Evolutionary conservation across 208 protist genomes (phyloP).

Genomic region (Wallacemonas rigidus): DNA sequence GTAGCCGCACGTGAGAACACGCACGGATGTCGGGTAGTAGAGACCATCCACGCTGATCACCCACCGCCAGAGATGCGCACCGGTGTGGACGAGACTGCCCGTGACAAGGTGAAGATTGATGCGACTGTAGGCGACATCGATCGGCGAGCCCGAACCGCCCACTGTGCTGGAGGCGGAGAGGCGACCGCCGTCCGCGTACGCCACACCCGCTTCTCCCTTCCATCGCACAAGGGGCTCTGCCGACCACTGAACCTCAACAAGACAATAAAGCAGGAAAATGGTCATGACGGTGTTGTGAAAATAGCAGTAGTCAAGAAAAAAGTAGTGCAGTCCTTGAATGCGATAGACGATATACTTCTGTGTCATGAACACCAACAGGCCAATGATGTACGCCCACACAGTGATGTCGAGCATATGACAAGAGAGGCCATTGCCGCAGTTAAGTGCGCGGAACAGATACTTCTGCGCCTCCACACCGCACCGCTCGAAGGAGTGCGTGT

Average conservation of each 20-base stretch:
- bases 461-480: conserved; percentile 4
- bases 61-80: conserved; percentile 7
- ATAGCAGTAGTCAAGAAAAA: conserved; percentile 78
- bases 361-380: conserved; percentile 49
- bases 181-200: background rate
- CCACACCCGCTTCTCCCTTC: conserved; percentile 17
- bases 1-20: conserved; percentile 47
- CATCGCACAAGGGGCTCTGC: conserved; percentile 50
- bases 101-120: background rate
- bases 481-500: conserved; percentile 5
- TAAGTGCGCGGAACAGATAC: conserved; percentile 31
- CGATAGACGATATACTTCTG: conserved; percentile 65
- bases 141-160: background rate
- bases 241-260: conserved; percentile 59
- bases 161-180: background rate
- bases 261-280: conserved; percentile 53
- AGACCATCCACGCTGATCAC: conserved; percentile 32
- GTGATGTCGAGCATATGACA: conserved; percentile 70
- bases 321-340: conserved; percentile 63
- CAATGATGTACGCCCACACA: conserved; percentile 66
- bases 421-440: conserved; percentile 32
- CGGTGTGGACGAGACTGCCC: background rate
- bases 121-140: background rate
- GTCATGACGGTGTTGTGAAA: conserved; percentile 65
- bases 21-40: conserved; percentile 46